These are phyloP conservation scores for Urostyla sp. DNA, from an alignment of 73 alveolate genomes.

Conservation along the genomic window DNA sequence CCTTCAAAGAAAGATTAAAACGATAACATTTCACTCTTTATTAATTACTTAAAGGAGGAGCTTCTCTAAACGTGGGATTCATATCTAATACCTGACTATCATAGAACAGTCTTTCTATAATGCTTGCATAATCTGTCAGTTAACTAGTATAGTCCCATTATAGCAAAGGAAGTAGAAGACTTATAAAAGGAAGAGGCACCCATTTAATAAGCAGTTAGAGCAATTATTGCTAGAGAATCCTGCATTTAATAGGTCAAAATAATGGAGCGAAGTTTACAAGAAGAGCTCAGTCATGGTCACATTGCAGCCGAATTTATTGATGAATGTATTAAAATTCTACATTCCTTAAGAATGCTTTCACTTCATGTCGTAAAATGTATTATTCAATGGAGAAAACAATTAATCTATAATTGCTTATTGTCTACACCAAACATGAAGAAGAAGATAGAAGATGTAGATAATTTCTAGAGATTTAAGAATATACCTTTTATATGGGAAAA, in stretches of 20 bases:
- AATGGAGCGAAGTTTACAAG: constrained; percentile 46
- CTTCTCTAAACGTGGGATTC: constrained; percentile 44
- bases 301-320: constrained; percentile 6
- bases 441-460: constrained; percentile 16
- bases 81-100: constrained; percentile 41
- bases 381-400: constrained; percentile 55
- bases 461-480: constrained; percentile 27
- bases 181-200: constrained; percentile 61
- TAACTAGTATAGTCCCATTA: constrained; percentile 45
- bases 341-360: constrained; percentile 68
- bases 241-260: constrained; percentile 63
- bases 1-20: constrained; percentile 5
- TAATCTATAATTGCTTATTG: constrained; percentile 41
- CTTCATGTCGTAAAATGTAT: constrained; percentile 70
- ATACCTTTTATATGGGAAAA: constrained; percentile 73
- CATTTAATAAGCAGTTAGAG: constrained; percentile 62
- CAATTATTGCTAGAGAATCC: constrained; percentile 70
- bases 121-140: constrained; percentile 46
- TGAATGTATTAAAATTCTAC: constrained; percentile 64
- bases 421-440: constrained; percentile 10
- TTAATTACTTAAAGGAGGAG: constrained; percentile 44
- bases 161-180: constrained; percentile 72
- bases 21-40: not conserved
- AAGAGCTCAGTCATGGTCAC: not conserved
- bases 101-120: constrained; percentile 46